Evolutionary conservation across 176 grass and related monocot genomes (phyloP).

Genomic region (Oryza meyeriana): DNA sequence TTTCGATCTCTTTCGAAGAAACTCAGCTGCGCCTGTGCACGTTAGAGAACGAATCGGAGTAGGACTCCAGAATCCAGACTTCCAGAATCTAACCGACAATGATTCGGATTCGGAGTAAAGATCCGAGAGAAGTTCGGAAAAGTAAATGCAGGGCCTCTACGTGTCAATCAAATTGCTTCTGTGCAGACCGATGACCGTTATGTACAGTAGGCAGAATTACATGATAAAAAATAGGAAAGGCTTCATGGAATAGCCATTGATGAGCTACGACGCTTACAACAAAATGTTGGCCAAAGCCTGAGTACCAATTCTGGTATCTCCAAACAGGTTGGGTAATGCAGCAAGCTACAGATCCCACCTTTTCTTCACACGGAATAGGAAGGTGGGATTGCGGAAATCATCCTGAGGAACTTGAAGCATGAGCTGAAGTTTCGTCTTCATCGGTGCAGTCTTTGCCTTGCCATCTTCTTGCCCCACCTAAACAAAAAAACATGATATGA

Average conservation of each 20-base stretch:
- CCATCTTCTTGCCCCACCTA: conserved; percentile 83
- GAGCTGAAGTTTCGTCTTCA: conserved; percentile 78
- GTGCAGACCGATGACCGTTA: not conserved
- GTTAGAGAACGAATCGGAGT: not conserved
- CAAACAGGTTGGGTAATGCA: not conserved
- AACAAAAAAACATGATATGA: conserved; percentile 30
- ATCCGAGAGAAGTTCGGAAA: not conserved
- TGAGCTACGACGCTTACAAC: conserved; percentile 1
- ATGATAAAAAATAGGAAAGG: not conserved
- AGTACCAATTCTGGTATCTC: not conserved
- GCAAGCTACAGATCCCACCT: conserved; percentile 78
- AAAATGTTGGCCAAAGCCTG: conserved; percentile 13
- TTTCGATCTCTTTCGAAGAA: not conserved
- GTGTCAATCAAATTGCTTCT: not conserved
- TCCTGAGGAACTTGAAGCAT: conserved; percentile 87
- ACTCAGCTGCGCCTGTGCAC: not conserved
- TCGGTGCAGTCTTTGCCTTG: conserved; percentile 65
- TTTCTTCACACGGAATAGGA: conserved; percentile 91
- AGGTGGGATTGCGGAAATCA: conserved; percentile 47
- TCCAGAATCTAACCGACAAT: not conserved
- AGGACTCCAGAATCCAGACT: not conserved
- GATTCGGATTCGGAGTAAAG: not conserved
- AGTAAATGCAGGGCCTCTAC: not conserved
- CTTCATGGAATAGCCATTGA: not conserved
- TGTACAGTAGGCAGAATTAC: conserved; percentile 34